phyloP scores from a whole-genome alignment of 73 alveolate genomes.

The Paramecium sonneborni region DNA sequence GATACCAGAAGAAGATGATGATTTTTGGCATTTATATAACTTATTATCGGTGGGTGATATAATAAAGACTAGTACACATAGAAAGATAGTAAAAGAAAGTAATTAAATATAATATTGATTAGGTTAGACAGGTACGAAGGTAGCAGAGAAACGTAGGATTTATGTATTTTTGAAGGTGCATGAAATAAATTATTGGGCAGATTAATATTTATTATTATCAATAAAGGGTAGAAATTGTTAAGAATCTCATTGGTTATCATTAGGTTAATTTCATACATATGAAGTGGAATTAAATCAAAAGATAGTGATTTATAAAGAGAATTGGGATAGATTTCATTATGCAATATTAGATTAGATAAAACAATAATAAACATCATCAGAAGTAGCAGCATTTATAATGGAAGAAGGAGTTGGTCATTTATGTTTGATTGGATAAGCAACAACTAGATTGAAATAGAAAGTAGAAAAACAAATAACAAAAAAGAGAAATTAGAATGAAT shows the following conservation, averaged over 20 bases:
- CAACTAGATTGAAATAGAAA: slow-evolving; percentile 45
- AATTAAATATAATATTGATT: neutral
- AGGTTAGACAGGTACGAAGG: slow-evolving; percentile 50
- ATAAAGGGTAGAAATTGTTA: slow-evolving; percentile 57
- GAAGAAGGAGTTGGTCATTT: slow-evolving; percentile 61
- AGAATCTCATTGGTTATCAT: slow-evolving; percentile 51
- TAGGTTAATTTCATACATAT: slow-evolving; percentile 56
- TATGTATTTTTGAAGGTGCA: slow-evolving; percentile 50
- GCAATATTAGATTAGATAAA: slow-evolving; percentile 35
- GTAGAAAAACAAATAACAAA: slow-evolving; percentile 51
- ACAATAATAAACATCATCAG: slow-evolving; percentile 3
- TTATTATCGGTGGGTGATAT: slow-evolving; percentile 58
- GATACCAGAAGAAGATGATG: slow-evolving; percentile 57
- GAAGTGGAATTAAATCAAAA: slow-evolving; percentile 53
- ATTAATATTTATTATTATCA: slow-evolving; percentile 35
- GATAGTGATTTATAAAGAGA: slow-evolving; percentile 14
- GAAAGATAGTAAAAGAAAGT: slow-evolving; percentile 57
- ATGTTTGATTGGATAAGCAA: slow-evolving; percentile 47
- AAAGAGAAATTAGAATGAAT: slow-evolving; percentile 26
- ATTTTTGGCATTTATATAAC: slow-evolving; percentile 61
- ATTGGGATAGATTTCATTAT: slow-evolving; percentile 65
- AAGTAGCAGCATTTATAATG: slow-evolving; percentile 62
- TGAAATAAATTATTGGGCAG: slow-evolving; percentile 59
- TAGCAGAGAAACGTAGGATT: slow-evolving; percentile 33
- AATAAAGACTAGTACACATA: slow-evolving; percentile 31